phyloP scores from a whole-genome alignment of 805 yeast genomes.

The Maudiozyma saulgeensis region DNA sequence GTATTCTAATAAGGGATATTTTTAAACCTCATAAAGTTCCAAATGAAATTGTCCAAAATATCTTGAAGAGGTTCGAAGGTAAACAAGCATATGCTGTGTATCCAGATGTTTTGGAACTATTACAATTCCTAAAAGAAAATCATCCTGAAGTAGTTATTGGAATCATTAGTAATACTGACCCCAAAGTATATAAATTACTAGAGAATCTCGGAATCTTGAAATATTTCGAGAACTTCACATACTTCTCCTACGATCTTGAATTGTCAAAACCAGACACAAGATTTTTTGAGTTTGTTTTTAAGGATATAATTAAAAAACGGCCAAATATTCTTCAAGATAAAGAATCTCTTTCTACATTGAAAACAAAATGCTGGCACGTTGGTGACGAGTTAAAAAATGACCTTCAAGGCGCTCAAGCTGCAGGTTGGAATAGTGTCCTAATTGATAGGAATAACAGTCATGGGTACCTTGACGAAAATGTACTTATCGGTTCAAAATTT shows the following conservation, averaged over 20 bases:
- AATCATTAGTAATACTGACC: conserved; percentile 56
- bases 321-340: conserved; percentile 10
- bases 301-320: conserved; percentile 19
- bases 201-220: conserved; percentile 36
- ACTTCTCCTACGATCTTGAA: conserved; percentile 50
- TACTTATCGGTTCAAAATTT: conserved; percentile 3
- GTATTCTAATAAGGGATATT: conserved; percentile 35
- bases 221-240: conserved; percentile 35
- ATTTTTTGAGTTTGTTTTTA: conserved; percentile 37
- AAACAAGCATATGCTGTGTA: conserved; percentile 43
- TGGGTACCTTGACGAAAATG: conserved; percentile 14
- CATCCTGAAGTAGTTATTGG: conserved; percentile 32
- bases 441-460: conserved; percentile 37
- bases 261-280: conserved; percentile 40
- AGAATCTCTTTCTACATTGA: conserved; percentile 11
- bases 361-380: conserved; percentile 45
- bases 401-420: conserved; percentile 38
- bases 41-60: conserved; percentile 34
- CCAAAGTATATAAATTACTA: conserved; percentile 38
- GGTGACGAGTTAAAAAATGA: conserved; percentile 58
- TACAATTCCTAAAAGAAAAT: conserved; percentile 27
- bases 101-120: conserved; percentile 43
- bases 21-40: conserved; percentile 32
- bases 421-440: conserved; percentile 56
- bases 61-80: conserved; percentile 41